phyloP scores from a whole-genome alignment of 1,139 yeast species.

The Candida anutae region DNA sequence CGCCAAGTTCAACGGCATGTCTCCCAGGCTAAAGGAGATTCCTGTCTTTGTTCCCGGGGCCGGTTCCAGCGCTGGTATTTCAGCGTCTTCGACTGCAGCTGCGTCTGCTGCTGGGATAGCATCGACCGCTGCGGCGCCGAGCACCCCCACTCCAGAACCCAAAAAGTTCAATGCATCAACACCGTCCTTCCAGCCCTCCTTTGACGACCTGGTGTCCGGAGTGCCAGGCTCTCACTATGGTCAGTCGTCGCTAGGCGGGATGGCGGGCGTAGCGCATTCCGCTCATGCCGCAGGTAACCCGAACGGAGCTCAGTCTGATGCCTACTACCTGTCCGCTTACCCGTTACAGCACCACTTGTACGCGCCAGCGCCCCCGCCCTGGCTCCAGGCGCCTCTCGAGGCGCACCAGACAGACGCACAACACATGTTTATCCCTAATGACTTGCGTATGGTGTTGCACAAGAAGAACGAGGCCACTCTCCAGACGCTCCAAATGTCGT shows the following conservation, averaged over 20 bases:
- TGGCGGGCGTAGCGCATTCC: too few relatives aligned
- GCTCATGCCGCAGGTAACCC: too few relatives aligned
- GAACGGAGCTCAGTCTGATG: too few relatives aligned
- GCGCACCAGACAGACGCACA: slow-evolving; percentile 66
- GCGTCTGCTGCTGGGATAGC: neutral
- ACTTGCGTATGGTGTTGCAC: slow-evolving; percentile 64
- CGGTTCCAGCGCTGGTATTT: slow-evolving; percentile 3
- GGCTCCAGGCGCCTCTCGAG: slow-evolving; percentile 48
- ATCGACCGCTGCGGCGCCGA: slow-evolving; percentile 1
- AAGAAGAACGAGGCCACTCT: slow-evolving; percentile 75
- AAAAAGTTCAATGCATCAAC: slow-evolving; percentile 24
- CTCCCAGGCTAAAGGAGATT: slow-evolving; percentile 49
- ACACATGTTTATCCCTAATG: slow-evolving; percentile 64
- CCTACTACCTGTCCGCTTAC: too few relatives aligned
- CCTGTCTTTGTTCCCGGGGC: slow-evolving; percentile 49
- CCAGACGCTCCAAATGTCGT: slow-evolving; percentile 54
- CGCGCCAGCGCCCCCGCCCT: slow-evolving; percentile 85
- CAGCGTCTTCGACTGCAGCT: slow-evolving; percentile 1
- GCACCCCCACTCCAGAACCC: too few relatives aligned
- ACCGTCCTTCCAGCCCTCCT: slow-evolving; percentile 26
- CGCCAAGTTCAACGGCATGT: slow-evolving; percentile 37
- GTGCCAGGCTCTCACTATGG: slow-evolving; percentile 15
- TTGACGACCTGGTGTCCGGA: too few relatives aligned
- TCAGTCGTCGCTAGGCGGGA: slow-evolving; percentile 16
- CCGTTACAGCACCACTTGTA: slow-evolving; percentile 84